Conservation (phyloP, 2,329 filamentous ascomycete species). For the Hypoxylon sp. region DNA sequence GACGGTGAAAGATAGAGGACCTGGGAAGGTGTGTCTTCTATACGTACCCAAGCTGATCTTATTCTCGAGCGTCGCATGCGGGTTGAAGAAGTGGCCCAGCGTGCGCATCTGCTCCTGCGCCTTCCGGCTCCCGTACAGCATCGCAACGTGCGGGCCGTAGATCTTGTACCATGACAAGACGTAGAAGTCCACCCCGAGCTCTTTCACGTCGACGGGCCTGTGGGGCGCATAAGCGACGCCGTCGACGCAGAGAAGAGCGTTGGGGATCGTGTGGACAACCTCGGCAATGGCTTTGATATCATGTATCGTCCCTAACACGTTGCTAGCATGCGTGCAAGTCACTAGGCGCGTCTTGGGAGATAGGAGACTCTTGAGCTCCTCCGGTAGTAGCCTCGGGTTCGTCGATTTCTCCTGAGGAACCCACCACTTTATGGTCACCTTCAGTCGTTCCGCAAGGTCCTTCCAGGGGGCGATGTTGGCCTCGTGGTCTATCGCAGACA, state of each 20-base stretch:
- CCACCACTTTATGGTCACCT: slow-evolving; percentile 79
- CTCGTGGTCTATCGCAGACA: slow-evolving; percentile 82
- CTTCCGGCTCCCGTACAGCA: slow-evolving; percentile 72
- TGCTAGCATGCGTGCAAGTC: slow-evolving; percentile 76
- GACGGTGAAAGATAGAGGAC: background rate
- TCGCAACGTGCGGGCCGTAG: slow-evolving; percentile 80
- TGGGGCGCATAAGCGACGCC: slow-evolving; percentile 83
- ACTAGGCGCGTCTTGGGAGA: slow-evolving; percentile 76
- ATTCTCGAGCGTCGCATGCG: slow-evolving; percentile 66
- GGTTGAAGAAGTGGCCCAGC: slow-evolving; percentile 71
- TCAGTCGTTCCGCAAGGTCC: slow-evolving; percentile 71
- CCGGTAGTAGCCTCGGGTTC: slow-evolving; percentile 70
- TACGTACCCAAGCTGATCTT: slow-evolving; percentile 65
- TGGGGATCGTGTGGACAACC: slow-evolving; percentile 55
- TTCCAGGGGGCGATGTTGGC: slow-evolving; percentile 82
- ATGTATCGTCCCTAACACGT: slow-evolving; percentile 47
- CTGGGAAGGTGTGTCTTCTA: background rate
- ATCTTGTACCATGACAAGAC: slow-evolving; percentile 87
- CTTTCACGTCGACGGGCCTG: slow-evolving; percentile 74
- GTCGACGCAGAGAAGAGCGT: slow-evolving; percentile 77
- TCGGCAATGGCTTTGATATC: slow-evolving; percentile 42
- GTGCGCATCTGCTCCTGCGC: slow-evolving; percentile 69
- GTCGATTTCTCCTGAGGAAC: slow-evolving; percentile 57
- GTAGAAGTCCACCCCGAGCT: slow-evolving; percentile 79
- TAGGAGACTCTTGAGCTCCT: slow-evolving; percentile 70